Evolutionary conservation across 352 stramenopile species (phyloP).

Genomic region (Albugo candida): DNA sequence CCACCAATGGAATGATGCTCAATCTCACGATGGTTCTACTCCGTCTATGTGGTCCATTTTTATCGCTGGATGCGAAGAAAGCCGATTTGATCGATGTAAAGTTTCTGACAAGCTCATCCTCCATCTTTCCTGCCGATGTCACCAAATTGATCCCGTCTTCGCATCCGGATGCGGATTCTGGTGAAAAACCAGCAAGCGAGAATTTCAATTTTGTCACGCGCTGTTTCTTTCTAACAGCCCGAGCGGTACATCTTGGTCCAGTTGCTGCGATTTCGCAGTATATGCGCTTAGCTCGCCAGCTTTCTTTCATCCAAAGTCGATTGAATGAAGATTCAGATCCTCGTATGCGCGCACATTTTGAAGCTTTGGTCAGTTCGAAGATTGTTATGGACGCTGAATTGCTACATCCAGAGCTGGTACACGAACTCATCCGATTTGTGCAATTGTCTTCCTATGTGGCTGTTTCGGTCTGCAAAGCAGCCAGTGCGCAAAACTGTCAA

Average conservation of each 20-base stretch:
- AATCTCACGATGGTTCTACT: slow-evolving; percentile 65
- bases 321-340: slow-evolving; percentile 56
- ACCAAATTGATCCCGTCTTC: slow-evolving; percentile 25
- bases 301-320: slow-evolving; percentile 76
- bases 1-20: slow-evolving; percentile 54
- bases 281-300: slow-evolving; percentile 75
- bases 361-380: slow-evolving; percentile 42
- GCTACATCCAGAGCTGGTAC: slow-evolving; percentile 51
- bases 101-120: slow-evolving; percentile 27
- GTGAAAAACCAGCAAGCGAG: too few species aligned
- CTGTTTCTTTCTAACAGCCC: slow-evolving; percentile 90
- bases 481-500: neutral
- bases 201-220: slow-evolving; percentile 94
- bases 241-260: slow-evolving; percentile 83
- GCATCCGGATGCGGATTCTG: slow-evolving; percentile 4
- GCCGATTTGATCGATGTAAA: slow-evolving; percentile 39
- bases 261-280: slow-evolving; percentile 69
- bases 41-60: slow-evolving; percentile 59
- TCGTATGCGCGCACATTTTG: slow-evolving; percentile 52
- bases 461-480: slow-evolving; percentile 26
- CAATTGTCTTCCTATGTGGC: slow-evolving; percentile 43
- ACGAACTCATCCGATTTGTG: slow-evolving; percentile 56
- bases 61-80: slow-evolving; percentile 61
- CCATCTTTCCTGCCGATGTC: slow-evolving; percentile 39
- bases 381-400: slow-evolving; percentile 67